Base-by-base conservation (phyloP, 2,329 filamentous ascomycete genomes). In the Diaporthe nobilis region DNA sequence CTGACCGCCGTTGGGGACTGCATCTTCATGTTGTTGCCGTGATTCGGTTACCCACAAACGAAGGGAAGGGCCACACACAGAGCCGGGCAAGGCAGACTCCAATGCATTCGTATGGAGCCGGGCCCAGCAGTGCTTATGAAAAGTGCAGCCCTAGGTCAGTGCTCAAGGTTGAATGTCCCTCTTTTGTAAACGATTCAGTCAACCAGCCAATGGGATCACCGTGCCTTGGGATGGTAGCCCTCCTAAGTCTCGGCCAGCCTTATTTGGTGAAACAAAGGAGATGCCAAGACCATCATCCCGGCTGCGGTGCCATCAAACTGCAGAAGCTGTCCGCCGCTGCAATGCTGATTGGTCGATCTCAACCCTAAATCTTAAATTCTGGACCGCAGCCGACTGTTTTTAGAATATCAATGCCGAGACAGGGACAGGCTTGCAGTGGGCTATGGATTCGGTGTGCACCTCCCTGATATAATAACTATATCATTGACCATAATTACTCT, bases 301-400 rank as follows among this genome's bases (percentile, higher is more conserved):
- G 44, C 44, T 1, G 20, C 25, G 20, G 20, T 37, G 3, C 10
- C 6, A 5, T 34, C 44, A 8, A 37, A 20, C 57, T 8, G 9
- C 20, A 51, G 25, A 17, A 68, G 10, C 44, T 68, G 15, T 68
- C 12, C 63, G 63, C 28, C 17, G 4, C 28, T 39, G 44, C 13
- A 68, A 51, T 37, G 20, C 47, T 68, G 63, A 68, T 68, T 68
- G 44, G 63, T 17, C 25, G 28, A 37, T 51, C 42, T 51, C 17
- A 34, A 67, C 17, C 61, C 44, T n/a, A 34, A 67, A 67, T 49
- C 42, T 25, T 28, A 15, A 17, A 31, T 28, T 9, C 13, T 31
- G 37, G 15, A 60, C 28, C 42, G 42, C 17, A 22, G 63, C 44
- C 28, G 63, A 37, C 20, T 37, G 20, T 67, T 51, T 51, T 67